Base-by-base conservation (phyloP, 768 basidiomycete species). In the Serendipita sp. region DNA sequence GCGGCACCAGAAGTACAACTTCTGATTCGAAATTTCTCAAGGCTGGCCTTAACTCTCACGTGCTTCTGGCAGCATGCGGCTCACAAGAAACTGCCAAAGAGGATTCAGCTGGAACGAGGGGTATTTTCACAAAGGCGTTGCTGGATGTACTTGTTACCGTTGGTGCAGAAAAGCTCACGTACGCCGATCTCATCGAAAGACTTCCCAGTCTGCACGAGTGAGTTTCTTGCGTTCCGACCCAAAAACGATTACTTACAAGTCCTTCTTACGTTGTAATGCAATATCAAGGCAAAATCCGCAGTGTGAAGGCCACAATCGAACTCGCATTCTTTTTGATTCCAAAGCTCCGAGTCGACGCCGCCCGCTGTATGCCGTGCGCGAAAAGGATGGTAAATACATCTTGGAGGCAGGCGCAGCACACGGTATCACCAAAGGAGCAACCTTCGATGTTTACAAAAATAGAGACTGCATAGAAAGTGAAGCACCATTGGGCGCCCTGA, bases 401-500 rank as follows among this genome's bases (percentile, higher is more conserved):
- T 85, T 48, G 79, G 79, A 79, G 34, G 78, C 81, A 45, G 86
- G 86, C 11, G 77, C 79, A 0, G 79, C 83, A 3, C 84, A 86
- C 66, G 85, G 85, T 1, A 75, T 87, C 18, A 77, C 79, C n/a
- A 79, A 80, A 66, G 85, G 85, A 56, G 83, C 79, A 5, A 81
- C 85, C 67, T 78, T 88, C 66, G 79, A 78, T 44, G 52, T 87
- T 18, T 85, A 86, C 35, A 10, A 23, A 23, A n/a, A 23, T 4
- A 8, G 10, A 84, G 87, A 71, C 85, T 86, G 70, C 77, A 77
- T 67, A 74, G 74, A n/a, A 80, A 80, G 23, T 85, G 87, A 87
- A 67, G 80, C 82, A 1, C 65, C 77, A 18, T 72, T 85, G 11
- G 81, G 80, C 30, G 76, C 70, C 44, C 78, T 80, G 16, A 73